A percentile compares a stretch with the other conserved stretches of the same genome.
Conservation (phyloP, 441 rosid species). For the Brassica balearica region DNA sequence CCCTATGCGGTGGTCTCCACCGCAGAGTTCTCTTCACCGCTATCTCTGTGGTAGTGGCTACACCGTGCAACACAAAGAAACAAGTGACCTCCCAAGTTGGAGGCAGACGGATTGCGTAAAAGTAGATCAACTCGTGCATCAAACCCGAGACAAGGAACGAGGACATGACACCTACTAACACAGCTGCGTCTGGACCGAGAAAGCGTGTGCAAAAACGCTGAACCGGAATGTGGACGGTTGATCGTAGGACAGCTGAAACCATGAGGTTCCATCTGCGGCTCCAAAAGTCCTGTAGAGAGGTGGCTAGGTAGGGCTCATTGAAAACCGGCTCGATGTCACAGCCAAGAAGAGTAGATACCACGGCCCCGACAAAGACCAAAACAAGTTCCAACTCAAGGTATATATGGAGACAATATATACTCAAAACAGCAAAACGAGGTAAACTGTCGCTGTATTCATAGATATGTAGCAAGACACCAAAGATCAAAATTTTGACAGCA, state of each 20-base stretch:
- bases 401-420: conserved; percentile 46
- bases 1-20: conserved; percentile 40
- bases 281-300: conserved; percentile 91
- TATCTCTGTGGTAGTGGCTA: conserved; percentile 50
- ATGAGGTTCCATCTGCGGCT: conserved; percentile 81
- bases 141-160: conserved; percentile 57
- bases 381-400: conserved; percentile 51
- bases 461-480: conserved; percentile 36
- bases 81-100: conserved; percentile 74
- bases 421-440: conserved; percentile 40
- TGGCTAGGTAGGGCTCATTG: conserved; percentile 68
- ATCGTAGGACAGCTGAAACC: conserved; percentile 61
- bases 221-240: conserved; percentile 61
- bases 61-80: conserved; percentile 63
- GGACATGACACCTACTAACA: conserved; percentile 37
- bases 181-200: conserved; percentile 37
- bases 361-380: conserved; percentile 40
- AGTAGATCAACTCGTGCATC: conserved; percentile 62
- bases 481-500: conserved; percentile 40
- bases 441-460: conserved; percentile 38
- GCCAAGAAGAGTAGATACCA: conserved; percentile 49
- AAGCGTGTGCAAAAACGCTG: conserved; percentile 30
- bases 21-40: conserved; percentile 46
- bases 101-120: conserved; percentile 41
- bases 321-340: conserved; percentile 65